A percentile compares a stretch with the other conserved stretches of the same genome.
Evolutionary conservation across 2,329 filamentous ascomycete species (phyloP).

Genomic region (Microthyrium microscopicum): DNA sequence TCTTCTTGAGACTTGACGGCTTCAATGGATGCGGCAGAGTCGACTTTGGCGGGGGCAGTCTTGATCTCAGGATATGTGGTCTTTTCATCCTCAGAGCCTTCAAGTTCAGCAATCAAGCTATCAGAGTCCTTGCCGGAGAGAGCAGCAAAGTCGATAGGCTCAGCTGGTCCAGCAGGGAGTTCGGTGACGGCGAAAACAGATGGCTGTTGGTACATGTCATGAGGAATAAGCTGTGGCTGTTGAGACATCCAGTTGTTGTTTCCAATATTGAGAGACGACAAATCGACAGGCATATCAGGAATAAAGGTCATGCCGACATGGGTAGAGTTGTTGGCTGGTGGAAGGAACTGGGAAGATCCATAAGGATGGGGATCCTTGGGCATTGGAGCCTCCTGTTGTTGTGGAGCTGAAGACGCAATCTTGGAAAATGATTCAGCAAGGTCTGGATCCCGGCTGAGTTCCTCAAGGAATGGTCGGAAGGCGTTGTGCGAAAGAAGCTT

Average conservation of each 20-base stretch:
- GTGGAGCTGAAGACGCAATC: slow-evolving; percentile 13
- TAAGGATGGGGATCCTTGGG: slow-evolving; percentile 53
- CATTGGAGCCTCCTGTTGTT: slow-evolving; percentile 14
- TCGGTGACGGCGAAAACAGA: slow-evolving; percentile 60
- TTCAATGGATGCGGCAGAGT: slow-evolving; percentile 9
- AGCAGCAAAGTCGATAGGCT: slow-evolving; percentile 39
- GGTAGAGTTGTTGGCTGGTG: slow-evolving; percentile 34
- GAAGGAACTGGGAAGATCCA: slow-evolving; percentile 23
- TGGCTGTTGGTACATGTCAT: slow-evolving; percentile 35
- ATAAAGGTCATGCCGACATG: slow-evolving; percentile 66
- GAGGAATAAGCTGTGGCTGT: too few species aligned
- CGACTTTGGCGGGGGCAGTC: slow-evolving; percentile 15
- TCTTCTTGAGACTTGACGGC: slow-evolving; percentile 8
- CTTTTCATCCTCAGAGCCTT: slow-evolving; percentile 27
- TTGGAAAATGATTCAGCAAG: slow-evolving; percentile 14
- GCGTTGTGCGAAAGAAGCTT: slow-evolving; percentile 42
- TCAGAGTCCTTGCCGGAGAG: slow-evolving; percentile 52
- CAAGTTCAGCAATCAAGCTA: slow-evolving; percentile 19
- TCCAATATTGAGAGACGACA: slow-evolving; percentile 52
- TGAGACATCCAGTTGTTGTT: slow-evolving; percentile 26
- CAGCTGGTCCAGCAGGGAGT: slow-evolving; percentile 46
- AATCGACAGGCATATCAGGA: slow-evolving; percentile 61
- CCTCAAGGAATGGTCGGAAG: slow-evolving; percentile 29
- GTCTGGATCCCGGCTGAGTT: slow-evolving; percentile 20
- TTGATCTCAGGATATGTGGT: slow-evolving; percentile 31